A percentile compares a stretch with the other conserved stretches of the same genome.
These are phyloP conservation scores for Pythium chondricola DNA, from an alignment of 352 stramenopile species.

Conservation along the genomic window DNA sequence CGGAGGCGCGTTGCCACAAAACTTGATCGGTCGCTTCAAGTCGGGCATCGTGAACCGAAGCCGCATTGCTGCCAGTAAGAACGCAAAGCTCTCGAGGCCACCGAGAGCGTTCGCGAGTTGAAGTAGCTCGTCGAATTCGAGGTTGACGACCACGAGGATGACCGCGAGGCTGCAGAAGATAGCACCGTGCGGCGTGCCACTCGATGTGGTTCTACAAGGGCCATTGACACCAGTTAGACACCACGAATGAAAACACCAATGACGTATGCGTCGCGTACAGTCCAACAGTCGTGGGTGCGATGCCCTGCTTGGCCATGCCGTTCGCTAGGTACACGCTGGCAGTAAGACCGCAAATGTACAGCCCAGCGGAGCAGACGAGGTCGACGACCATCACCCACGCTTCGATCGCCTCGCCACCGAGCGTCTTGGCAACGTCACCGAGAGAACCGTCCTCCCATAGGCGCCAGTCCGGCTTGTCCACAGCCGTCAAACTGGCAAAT, in stretches of 20 bases:
- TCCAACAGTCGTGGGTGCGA: constrained; percentile 35
- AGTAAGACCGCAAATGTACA: constrained; percentile 41
- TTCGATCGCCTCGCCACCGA: constrained; percentile 28
- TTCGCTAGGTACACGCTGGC: constrained; percentile 47
- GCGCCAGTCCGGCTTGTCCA: constrained; percentile 36
- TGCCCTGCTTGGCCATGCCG: constrained; percentile 45
- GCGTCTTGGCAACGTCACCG: constrained; percentile 24
- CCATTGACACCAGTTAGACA: too few species aligned
- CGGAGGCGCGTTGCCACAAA: constrained; percentile 28
- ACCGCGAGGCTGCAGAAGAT: constrained; percentile 53
- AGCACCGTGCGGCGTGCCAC: constrained; percentile 27
- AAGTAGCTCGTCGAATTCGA: constrained; percentile 44
- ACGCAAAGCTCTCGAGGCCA: constrained; percentile 32
- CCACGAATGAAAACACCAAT: neutral
- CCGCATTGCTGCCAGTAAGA: constrained; percentile 33
- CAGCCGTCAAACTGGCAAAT: constrained; percentile 26
- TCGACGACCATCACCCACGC: constrained; percentile 28
- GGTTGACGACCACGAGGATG: constrained; percentile 50
- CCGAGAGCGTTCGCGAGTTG: constrained; percentile 45
- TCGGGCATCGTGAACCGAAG: constrained; percentile 32
- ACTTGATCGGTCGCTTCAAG: constrained; percentile 31
- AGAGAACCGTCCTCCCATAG: constrained; percentile 33
- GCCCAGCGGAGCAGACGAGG: constrained; percentile 28
- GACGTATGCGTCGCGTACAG: constrained; percentile 20
- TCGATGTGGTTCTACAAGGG: constrained; percentile 13